These are phyloP conservation scores for Colletotrichum orchidophilum DNA, from an alignment of 2,329 filamentous ascomycete species.

Conservation along the genomic window DNA sequence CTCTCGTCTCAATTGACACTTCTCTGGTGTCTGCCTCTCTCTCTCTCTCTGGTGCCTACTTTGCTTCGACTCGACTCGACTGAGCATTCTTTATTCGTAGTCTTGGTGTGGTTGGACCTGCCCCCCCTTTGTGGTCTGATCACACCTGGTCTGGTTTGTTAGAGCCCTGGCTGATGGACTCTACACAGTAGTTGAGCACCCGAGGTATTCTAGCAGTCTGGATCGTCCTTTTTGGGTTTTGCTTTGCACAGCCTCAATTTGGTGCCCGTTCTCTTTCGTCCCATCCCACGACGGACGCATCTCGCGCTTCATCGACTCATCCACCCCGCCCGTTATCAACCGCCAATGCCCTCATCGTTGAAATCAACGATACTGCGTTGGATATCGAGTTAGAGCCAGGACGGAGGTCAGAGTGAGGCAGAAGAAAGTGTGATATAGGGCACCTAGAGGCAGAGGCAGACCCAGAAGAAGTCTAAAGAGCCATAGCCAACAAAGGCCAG, in stretches of 20 bases:
- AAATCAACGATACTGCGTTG: background rate
- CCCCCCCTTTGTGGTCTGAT: background rate
- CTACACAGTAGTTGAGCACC: too few relatives aligned
- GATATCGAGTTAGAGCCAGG: background rate
- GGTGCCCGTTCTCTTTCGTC: conserved; percentile 19
- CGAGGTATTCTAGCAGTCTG: background rate
- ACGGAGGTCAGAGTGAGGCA: background rate
- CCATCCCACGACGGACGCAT: conserved; percentile 17
- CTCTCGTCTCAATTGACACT: background rate
- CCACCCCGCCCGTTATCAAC: background rate
- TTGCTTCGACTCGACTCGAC: background rate
- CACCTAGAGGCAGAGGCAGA: background rate
- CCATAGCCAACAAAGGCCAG: background rate
- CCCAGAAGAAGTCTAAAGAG: background rate
- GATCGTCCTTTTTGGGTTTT: background rate
- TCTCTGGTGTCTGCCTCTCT: background rate
- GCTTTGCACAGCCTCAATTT: conserved; percentile 30
- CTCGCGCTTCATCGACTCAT: background rate
- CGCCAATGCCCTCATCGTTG: background rate
- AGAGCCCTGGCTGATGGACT: too few relatives aligned
- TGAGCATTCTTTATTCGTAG: too few relatives aligned
- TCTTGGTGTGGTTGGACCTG: too few relatives aligned
- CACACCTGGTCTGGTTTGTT: too few relatives aligned
- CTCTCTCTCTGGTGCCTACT: background rate
- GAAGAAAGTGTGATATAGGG: background rate